Evolutionary conservation across 2,329 filamentous ascomycete species (phyloP).

Genomic region (Bipolaris sorokiniana): DNA sequence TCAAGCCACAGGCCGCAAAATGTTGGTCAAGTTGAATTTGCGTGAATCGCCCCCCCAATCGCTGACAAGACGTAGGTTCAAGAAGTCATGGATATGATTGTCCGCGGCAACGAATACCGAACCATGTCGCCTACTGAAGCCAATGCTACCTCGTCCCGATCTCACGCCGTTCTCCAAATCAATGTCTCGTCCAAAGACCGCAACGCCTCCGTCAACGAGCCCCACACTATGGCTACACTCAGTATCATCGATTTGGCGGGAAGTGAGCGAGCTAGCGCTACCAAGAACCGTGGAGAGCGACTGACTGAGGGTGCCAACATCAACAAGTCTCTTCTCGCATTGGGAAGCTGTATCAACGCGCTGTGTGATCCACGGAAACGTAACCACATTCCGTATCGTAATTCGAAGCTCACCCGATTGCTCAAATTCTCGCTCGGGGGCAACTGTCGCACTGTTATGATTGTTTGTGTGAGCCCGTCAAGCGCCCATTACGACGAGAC

Average conservation of each 20-base stretch:
- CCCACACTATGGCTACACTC: slow-evolving; percentile 96
- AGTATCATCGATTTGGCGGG: slow-evolving; percentile 98
- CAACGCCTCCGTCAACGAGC: slow-evolving; percentile 89
- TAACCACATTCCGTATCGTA: slow-evolving; percentile 95
- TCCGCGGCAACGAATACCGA: slow-evolving; percentile 89
- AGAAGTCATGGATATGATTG: slow-evolving; percentile 99
- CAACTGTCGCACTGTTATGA: slow-evolving; percentile 99
- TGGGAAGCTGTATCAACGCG: slow-evolving; percentile 98
- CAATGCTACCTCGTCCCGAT: slow-evolving; percentile 96
- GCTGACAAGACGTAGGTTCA: slow-evolving; percentile 57
- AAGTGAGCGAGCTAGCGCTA: slow-evolving; percentile 93
- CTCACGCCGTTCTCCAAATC: slow-evolving; percentile 95
- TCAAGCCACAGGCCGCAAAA: slow-evolving; percentile 90
- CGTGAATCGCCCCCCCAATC: not conserved
- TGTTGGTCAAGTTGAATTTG: slow-evolving; percentile 57
- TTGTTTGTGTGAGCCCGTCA: slow-evolving; percentile 95
- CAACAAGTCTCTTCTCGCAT: slow-evolving; percentile 94
- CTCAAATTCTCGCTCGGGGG: slow-evolving; percentile 97
- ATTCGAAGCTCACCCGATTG: slow-evolving; percentile 93
- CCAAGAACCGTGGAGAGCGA: slow-evolving; percentile 92
- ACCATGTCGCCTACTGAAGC: slow-evolving; percentile 97
- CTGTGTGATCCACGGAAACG: slow-evolving; percentile 90
- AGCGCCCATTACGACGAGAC: slow-evolving; percentile 98
- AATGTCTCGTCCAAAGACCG: slow-evolving; percentile 94
- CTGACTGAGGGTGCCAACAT: slow-evolving; percentile 96